Conservation (phyloP, 1,139 yeast species). For the Zygoascus hellenicus region DNA sequence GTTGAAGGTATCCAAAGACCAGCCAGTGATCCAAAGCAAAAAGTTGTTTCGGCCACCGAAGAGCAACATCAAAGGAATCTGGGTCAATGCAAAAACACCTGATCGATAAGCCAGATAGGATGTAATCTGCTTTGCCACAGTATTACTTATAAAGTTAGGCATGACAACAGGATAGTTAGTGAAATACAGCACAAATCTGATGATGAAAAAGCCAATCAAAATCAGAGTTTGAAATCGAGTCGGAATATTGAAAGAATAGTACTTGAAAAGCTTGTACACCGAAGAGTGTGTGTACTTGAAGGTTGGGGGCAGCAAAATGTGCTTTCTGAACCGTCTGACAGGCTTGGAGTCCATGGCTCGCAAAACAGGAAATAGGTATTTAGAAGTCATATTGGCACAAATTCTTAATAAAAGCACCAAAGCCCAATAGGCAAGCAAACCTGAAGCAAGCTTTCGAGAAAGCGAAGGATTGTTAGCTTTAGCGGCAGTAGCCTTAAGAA, state of each 20-base stretch:
- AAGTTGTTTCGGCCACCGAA: conserved; percentile 67
- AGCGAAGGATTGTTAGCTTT: conserved; percentile 1
- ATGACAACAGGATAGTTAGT: conserved; percentile 39
- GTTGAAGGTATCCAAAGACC: conserved; percentile 57
- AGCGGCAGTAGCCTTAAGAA: conserved; percentile 4
- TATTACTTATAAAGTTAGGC: conserved; percentile 35
- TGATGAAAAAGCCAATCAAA: conserved; percentile 40
- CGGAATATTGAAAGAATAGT: conserved; percentile 44
- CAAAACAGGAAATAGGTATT: conserved; percentile 9
- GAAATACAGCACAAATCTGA: conserved; percentile 38
- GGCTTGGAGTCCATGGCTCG: conserved; percentile 13
- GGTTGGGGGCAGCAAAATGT: conserved; percentile 40
- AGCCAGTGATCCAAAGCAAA: conserved; percentile 57
- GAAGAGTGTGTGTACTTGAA: conserved; percentile 41
- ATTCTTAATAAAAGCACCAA: conserved; percentile 10
- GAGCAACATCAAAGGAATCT: conserved; percentile 48
- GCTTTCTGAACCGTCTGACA: conserved; percentile 15
- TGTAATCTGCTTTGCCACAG: conserved; percentile 37
- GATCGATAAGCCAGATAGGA: conserved; percentile 57
- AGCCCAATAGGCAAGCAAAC: conserved; percentile 13
- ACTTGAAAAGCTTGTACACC: conserved; percentile 26
- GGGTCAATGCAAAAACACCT: conserved; percentile 45
- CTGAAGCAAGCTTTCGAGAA: conserved; percentile 6
- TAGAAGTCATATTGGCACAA: conserved; percentile 11
- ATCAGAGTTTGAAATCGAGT: conserved; percentile 52